Base-by-base conservation (phyloP, 2,329 filamentous ascomycete genomes). In the Verticillium nonalfalfae region DNA sequence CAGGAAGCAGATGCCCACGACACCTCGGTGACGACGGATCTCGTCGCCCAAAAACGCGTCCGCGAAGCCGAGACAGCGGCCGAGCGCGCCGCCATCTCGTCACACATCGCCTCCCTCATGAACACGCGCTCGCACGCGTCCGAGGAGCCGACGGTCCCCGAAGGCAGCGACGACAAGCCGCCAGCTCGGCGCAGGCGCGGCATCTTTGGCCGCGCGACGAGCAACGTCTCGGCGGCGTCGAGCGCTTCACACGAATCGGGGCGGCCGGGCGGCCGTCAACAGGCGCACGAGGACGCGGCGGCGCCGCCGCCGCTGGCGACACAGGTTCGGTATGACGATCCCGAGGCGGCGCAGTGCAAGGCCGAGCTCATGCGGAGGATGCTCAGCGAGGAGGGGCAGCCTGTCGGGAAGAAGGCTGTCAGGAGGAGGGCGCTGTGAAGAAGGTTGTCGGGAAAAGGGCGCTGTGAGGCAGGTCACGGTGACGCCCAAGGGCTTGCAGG, bases 121-220 rank as follows among this genome's bases (percentile, higher is more conserved):
- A 75, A 75, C 59, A 71, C 72, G 0, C 63, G 67, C 31, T 65
- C 66, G 18, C 39, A 64, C 35, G 62, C 64, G 10, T 61, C 63
- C 7, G 62, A 63, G 13, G 40, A 54, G 59, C 34, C 58, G 58
- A 21, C 60, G 45, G 13, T 15, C 18, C 34, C 10, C 64, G 69
- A 18, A 65, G 57, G 7, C 39, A 5, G 55, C 18, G 38, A 45
- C n/a, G 34, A 31, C 35, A 15, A 3, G 56, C 9, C 50, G 35
- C n/a, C 36, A 56, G 35, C 65, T 61, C 67, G 62, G 62, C 65
- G 65, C 59, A 75, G 78, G 59, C 80, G 82, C 11, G 76, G 80
- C 60, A 81, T 87, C 61, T 74, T 87, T 3, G 85, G 85, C 5
- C 81, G 85, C 11, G 85, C 83, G 3, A 72, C 82, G 34, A 86